Conservation (phyloP, 306 rosid species). For the Carpinus viminea region DNA sequence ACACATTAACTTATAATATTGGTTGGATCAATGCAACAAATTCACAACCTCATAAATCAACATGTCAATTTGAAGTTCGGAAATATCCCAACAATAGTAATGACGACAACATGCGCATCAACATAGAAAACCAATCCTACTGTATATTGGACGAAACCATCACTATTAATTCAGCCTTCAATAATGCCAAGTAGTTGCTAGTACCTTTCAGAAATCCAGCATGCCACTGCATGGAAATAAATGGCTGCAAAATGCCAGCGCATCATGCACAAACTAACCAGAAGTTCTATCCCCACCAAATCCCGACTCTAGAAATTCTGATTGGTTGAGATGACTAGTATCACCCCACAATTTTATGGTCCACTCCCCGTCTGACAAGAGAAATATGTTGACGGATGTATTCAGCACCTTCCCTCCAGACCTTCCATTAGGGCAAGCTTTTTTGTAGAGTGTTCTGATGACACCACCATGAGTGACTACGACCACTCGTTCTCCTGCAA, state of each 20-base stretch:
- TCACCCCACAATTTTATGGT: constrained; percentile 70
- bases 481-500: constrained; percentile 67
- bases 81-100: background rate
- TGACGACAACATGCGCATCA: background rate
- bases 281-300: constrained; percentile 85
- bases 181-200: background rate
- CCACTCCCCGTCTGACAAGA: constrained; percentile 63
- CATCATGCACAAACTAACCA: constrained; percentile 49
- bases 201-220: background rate
- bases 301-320: constrained; percentile 62
- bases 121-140: background rate
- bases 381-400: constrained; percentile 67
- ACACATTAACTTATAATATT: background rate
- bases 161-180: background rate
- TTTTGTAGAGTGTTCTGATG: constrained; percentile 54
- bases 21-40: background rate
- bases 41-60: background rate
- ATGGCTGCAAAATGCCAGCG: background rate
- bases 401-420: constrained; percentile 58
- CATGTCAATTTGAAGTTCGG: background rate
- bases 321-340: constrained; percentile 66
- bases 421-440: constrained; percentile 51
- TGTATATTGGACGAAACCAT: background rate
- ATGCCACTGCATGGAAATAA: background rate
- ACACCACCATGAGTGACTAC: constrained; percentile 81